These are phyloP conservation scores for Acanthamoeba sp. DNA, from an alignment of 208 protist genomes.

Conservation along the genomic window DNA sequence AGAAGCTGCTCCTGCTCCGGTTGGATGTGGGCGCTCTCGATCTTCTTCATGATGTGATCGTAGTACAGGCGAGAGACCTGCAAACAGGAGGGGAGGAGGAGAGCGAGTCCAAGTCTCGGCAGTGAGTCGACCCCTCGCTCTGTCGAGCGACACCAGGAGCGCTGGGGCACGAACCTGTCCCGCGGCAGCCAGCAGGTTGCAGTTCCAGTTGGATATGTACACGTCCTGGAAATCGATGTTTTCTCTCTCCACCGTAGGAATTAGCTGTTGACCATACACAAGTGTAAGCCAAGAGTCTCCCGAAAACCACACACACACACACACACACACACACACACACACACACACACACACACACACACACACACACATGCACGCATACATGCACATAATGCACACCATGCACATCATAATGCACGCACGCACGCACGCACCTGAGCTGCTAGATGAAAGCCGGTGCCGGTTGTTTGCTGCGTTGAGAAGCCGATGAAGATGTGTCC, in stretches of 20 bases:
- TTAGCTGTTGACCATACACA: background rate
- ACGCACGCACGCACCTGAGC: slow-evolving; percentile 26
- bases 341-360: too few relatives aligned
- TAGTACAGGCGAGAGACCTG: slow-evolving; percentile 47
- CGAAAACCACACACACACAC: background rate
- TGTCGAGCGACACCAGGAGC: too few relatives aligned
- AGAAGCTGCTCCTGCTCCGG: background rate
- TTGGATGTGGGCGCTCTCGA: background rate
- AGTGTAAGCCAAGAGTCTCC: too few relatives aligned
- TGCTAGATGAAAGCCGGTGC: slow-evolving; percentile 38
- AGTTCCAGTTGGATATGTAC: slow-evolving; percentile 55
- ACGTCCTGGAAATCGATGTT: slow-evolving; percentile 58
- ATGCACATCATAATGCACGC: background rate
- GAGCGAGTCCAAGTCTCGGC: too few relatives aligned
- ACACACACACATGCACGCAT: too few relatives aligned
- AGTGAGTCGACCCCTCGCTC: too few relatives aligned
- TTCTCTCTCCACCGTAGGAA: slow-evolving; percentile 28
- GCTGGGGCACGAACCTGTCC: background rate
- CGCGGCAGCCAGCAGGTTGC: slow-evolving; percentile 47
- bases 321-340: too few relatives aligned
- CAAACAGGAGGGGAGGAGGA: too few relatives aligned
- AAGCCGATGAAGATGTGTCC: slow-evolving; percentile 69
- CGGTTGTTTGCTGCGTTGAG: slow-evolving; percentile 38
- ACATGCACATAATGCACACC: background rate
- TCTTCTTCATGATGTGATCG: slow-evolving; percentile 57